phyloP scores from a whole-genome alignment of 1,284 basidiomycete species.

The Sanghuangporus sanghuang region DNA sequence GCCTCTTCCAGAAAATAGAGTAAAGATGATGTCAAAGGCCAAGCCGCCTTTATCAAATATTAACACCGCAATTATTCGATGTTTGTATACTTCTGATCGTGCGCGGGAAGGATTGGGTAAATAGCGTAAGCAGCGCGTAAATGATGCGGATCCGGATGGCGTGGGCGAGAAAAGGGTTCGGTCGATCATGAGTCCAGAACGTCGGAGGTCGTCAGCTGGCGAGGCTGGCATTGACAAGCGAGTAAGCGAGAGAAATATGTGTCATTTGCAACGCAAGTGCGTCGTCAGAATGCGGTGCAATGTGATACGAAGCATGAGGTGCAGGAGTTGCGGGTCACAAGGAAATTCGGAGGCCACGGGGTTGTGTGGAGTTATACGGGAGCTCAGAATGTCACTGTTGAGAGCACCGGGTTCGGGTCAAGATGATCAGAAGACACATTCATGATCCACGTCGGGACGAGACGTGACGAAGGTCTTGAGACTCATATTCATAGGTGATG shows the following conservation, averaged over 20 bases:
- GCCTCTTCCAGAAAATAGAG: background rate
- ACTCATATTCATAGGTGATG: no score
- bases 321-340: background rate
- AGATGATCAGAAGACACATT: background rate
- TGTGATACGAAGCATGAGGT: background rate
- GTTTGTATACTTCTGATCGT: background rate
- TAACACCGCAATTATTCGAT: background rate
- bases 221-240: background rate
- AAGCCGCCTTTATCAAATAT: background rate
- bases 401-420: background rate
- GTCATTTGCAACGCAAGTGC: background rate
- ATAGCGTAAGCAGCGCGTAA: background rate
- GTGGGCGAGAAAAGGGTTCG: background rate
- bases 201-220: background rate
- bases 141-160: background rate
- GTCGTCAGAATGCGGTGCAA: background rate
- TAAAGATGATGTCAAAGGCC: background rate
- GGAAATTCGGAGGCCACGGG: background rate
- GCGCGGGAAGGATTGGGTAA: background rate
- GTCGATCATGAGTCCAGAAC: background rate
- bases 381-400: background rate
- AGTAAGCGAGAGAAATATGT: background rate
- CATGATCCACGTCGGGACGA: no score
- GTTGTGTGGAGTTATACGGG: background rate
- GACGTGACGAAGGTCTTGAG: background rate